phyloP scores from a whole-genome alignment of 768 basidiomycete genomes.

The Megacollybia marginata region DNA sequence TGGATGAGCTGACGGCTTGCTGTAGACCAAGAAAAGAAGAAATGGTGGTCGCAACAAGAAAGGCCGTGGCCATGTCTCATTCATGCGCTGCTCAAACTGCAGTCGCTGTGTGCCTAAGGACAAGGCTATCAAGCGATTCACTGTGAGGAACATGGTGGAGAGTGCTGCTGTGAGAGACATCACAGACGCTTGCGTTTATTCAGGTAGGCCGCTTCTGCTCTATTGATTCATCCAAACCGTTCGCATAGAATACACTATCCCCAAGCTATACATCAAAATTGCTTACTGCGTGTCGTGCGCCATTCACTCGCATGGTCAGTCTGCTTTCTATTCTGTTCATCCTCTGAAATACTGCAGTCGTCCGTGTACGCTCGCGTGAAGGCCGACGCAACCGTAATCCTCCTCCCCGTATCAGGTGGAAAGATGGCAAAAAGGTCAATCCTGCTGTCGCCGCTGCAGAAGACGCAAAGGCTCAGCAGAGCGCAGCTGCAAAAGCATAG shows the following conservation, averaged over 20 bases:
- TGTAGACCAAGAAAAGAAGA: slow-evolving; percentile 98
- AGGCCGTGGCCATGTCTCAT: slow-evolving; percentile 92
- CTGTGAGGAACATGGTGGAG: slow-evolving; percentile 99
- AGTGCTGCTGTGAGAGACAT: slow-evolving; percentile 97
- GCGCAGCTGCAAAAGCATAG: slow-evolving; percentile 46
- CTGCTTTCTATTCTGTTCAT: background rate
- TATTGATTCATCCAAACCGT: slow-evolving; percentile 1
- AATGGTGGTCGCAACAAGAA: slow-evolving; percentile 99
- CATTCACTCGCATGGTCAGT: slow-evolving; percentile 95
- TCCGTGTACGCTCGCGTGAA: slow-evolving; percentile 94
- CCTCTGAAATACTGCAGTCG: slow-evolving; percentile 49
- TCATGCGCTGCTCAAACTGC: slow-evolving; percentile 99
- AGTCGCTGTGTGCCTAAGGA: slow-evolving; percentile 96
- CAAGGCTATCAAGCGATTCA: slow-evolving; percentile 99
- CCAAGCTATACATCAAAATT: slow-evolving; percentile 98
- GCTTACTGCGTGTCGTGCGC: slow-evolving; percentile 99
- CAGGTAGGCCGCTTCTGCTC: slow-evolving; percentile 45
- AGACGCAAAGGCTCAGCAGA: slow-evolving; percentile 64
- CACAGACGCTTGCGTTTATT: slow-evolving; percentile 91
- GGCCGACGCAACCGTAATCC: slow-evolving; percentile 97
- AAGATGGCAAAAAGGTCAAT: slow-evolving; percentile 94
- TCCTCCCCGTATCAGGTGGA: slow-evolving; percentile 93
- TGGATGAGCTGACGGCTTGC: slow-evolving; percentile 1
- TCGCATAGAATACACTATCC: slow-evolving; percentile 81
- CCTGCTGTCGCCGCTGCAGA: slow-evolving; percentile 91